These are phyloP conservation scores for Letharia columbiana DNA, from an alignment of 495 filamentous ascomycete genomes.

Conservation along the genomic window DNA sequence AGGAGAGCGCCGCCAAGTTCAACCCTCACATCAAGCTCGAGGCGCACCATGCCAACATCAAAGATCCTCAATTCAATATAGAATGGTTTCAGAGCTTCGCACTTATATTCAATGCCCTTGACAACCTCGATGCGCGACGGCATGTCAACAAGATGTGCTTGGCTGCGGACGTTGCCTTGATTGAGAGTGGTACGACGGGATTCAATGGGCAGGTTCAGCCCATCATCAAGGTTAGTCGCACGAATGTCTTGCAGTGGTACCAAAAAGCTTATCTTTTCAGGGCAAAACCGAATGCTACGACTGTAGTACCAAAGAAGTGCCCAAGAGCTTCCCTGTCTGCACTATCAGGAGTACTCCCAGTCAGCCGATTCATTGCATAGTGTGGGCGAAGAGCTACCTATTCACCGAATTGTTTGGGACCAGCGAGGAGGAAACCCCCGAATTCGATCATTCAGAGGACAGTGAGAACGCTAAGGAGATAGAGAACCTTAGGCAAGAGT, in stretches of 20 bases:
- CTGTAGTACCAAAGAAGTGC: slow-evolving; percentile 77
- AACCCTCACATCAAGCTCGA: slow-evolving; percentile 83
- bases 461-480: slow-evolving; percentile 83
- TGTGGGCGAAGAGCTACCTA: slow-evolving; percentile 98
- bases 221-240: slow-evolving; percentile 62
- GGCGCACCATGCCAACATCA: slow-evolving; percentile 92
- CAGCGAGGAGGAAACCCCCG: slow-evolving; percentile 72
- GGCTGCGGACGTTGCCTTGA: slow-evolving; percentile 78
- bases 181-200: slow-evolving; percentile 95
- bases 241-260: neutral
- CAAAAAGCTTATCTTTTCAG: slow-evolving; percentile 32
- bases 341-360: slow-evolving; percentile 92
- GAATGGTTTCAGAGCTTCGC: slow-evolving; percentile 79
- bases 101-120: slow-evolving; percentile 92
- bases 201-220: slow-evolving; percentile 98
- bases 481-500: slow-evolving; percentile 71
- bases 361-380: slow-evolving; percentile 96
- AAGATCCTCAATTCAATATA: slow-evolving; percentile 82
- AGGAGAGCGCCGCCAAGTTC: slow-evolving; percentile 83
- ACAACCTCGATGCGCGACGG: slow-evolving; percentile 88
- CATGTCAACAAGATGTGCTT: slow-evolving; percentile 98
- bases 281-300: slow-evolving; percentile 96
- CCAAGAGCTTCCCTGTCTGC: slow-evolving; percentile 88
- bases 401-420: slow-evolving; percentile 88
- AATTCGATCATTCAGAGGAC: slow-evolving; percentile 70